Evolutionary conservation across 805 yeast species (phyloP).

Genomic region (Yamadazyma scolyti): DNA sequence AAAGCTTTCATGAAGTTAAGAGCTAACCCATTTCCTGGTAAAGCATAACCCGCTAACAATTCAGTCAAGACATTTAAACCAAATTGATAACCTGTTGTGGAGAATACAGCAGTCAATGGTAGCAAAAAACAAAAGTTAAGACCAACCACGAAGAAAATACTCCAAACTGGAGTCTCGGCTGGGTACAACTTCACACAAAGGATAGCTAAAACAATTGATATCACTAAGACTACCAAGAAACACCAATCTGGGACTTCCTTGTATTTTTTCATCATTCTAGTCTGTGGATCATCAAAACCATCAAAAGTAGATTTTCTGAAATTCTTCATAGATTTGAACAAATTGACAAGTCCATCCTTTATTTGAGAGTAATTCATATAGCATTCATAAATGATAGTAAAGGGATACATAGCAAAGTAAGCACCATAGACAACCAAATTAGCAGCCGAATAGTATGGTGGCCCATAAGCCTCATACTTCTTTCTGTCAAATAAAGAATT

Average conservation of each 20-base stretch:
- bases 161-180: constrained; percentile 60
- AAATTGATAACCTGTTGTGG: constrained; percentile 56
- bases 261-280: constrained; percentile 54
- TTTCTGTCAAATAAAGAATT: constrained; percentile 21
- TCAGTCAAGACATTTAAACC: constrained; percentile 63
- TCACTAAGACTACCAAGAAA: constrained; percentile 44
- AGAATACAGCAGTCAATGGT: constrained; percentile 58
- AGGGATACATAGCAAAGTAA: constrained; percentile 50
- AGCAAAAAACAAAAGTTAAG: constrained; percentile 52
- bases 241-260: constrained; percentile 75
- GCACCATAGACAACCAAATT: constrained; percentile 22
- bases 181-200: constrained; percentile 44
- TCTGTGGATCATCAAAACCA: constrained; percentile 46
- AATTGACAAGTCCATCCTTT: constrained; percentile 33
- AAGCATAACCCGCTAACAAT: constrained; percentile 58
- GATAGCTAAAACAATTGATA: constrained; percentile 43
- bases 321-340: constrained; percentile 14
- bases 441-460: constrained; percentile 25
- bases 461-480: constrained; percentile 16
- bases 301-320: constrained; percentile 14
- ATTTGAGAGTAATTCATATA: constrained; percentile 25
- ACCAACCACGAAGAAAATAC: constrained; percentile 50
- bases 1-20: constrained; percentile 45
- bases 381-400: constrained; percentile 47
- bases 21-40: constrained; percentile 59